A percentile compares a stretch with the other conserved stretches of the same genome.
Conservation (phyloP, 169 alveolate genomes). For the Neospora caninum region DNA sequence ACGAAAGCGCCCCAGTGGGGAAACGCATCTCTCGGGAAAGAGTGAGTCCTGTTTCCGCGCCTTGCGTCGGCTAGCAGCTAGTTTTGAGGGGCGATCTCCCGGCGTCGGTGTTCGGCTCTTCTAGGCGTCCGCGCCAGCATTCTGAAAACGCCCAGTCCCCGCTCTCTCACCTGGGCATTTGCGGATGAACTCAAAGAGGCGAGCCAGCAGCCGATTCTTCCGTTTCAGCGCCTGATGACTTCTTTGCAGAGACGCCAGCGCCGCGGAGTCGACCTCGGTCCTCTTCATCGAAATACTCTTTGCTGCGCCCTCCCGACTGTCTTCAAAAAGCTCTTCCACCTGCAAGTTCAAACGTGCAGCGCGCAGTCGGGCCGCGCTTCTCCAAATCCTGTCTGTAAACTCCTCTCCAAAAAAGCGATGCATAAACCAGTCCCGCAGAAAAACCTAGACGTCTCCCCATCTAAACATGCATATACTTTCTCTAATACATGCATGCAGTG, state of each 20-base stretch:
- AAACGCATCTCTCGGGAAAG: no score
- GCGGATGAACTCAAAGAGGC: slow-evolving; percentile 25
- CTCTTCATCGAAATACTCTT: slow-evolving; percentile 36
- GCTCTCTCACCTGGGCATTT: slow-evolving; percentile 32
- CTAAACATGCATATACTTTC: no score
- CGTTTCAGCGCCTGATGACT: slow-evolving; percentile 35
- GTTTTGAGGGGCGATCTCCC: no score
- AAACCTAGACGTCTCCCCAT: no score
- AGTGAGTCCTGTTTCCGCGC: no score
- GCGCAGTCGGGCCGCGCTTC: neutral
- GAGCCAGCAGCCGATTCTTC: slow-evolving; percentile 20
- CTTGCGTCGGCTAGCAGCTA: no score
- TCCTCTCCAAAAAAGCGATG: neutral
- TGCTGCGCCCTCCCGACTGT: slow-evolving; percentile 32
- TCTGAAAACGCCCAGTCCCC: no score
- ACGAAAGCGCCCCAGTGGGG: no score
- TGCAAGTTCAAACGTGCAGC: neutral
- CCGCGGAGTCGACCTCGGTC: slow-evolving; percentile 34
- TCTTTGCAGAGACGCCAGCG: slow-evolving; percentile 9
- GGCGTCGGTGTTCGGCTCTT: no score
- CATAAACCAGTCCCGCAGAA: no score
- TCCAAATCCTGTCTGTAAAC: neutral
- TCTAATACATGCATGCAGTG: no score
- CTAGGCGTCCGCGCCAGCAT: no score
- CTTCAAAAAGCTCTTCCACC: slow-evolving; percentile 42